Base-by-base conservation (phyloP, 441 rosid species). In the Eutrema salsugineum region DNA sequence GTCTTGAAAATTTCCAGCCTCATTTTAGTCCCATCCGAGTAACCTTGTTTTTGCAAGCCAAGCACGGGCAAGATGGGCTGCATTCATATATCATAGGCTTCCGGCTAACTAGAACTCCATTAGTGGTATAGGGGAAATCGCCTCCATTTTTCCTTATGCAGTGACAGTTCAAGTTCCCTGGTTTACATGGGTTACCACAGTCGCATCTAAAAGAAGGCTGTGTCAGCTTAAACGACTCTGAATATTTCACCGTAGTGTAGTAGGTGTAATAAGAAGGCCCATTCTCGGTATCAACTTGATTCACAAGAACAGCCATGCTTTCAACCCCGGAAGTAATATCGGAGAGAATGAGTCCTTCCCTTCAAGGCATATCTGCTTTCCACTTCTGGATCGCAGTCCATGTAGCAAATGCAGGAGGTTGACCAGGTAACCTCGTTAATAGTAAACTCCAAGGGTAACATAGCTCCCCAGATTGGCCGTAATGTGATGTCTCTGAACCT, bases 1-100 rank as follows among this genome's bases (percentile, higher is more conserved):
- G 97, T 89, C 78, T 83, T 91, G 68, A 91, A 91, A 53, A 91
- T 89, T 76, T 91, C 97, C 79, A 91, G 69, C 60, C 64, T 87
- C 58, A 85, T 77, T 70, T 82, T 91, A 88, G 53, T 36, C 96
- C 96, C 60, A 58, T 68, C 51, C 85, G 96, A 38, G 94, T 85
- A 46, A 80, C 85, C 44, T 89, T 82, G 77, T 81, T 89, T 69
- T 78, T 79, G 81, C 97, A 91, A 72, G 57, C 77, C 53, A 53
- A 38, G 77, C 95, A 91, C 11, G 75, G 82, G 72, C 97, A 89
- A 17, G 86, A 58, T 17, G 85, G 77, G 38, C 92, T 88, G 63
- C 97, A 91, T 70, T 91, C 97, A 75, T 83, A 70, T 24, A 85
- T 42, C 71, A 88, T 55, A 0, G 88, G 71, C 73, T 79, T 86